Evolutionary conservation across 225 moss, liverwort and hornwort species (phyloP), one percentile per base, ranked within the genome.

Genomic region (Marchantia paleacea): DNA sequence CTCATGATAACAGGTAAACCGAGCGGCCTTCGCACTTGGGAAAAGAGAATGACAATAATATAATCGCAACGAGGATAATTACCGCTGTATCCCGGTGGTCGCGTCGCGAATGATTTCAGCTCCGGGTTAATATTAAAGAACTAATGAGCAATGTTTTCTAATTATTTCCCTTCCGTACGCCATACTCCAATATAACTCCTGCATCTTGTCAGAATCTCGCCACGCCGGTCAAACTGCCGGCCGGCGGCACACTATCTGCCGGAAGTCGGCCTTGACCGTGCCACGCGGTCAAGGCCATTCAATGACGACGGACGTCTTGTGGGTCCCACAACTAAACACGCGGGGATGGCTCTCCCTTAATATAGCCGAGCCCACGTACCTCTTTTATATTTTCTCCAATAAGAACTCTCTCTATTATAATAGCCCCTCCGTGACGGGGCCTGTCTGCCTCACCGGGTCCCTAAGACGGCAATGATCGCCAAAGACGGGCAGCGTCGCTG

Each of bases 201-300:
- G 68, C 68, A n/a, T 29, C 31, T 31, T 68, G 69, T 70, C 47
- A 70, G 69, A 19, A 49, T 70, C 18, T 70, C 69, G 69, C 47
- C 69, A 20, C 69, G 48, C 69, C 69, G 69, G 69, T 70, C 69
- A 70, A 70, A 70, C 69, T 70, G 69, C 69, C 69, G 69, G 69
- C 69, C 69, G 69, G 48, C 69, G 47, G 39, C 39, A 70, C 47
- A 16, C 47, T 49, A 10, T 49, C 39, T 20, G 69, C 69, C 69
- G 69, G 69, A 70, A 70, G 18, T 48, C 48, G 69, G 69, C 69
- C 69, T 70, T 70, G 69, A 70, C 69, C 69, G 19, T 18, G 69
- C 18, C 69, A 70, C 69, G 19, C 47, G 48, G 69, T 70, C 69
- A 70, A 70, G 69, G 69, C 20, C 47, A 4, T 12, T 70, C 30